Base-by-base conservation (phyloP, 257 asterid genomes). In the Penstemon eatonii region DNA sequence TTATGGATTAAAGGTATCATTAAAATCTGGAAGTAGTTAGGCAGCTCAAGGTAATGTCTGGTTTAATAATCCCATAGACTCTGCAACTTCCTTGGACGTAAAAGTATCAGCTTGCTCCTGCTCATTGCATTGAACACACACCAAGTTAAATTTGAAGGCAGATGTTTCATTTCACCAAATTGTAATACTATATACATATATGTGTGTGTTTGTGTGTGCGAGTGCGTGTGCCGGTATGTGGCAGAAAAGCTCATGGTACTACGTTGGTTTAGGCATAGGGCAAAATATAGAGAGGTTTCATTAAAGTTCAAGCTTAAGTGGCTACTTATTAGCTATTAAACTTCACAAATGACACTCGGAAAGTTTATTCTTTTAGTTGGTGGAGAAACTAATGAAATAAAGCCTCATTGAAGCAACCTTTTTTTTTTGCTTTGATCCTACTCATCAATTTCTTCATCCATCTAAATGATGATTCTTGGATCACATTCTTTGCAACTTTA, bases 101-200 rank as follows among this genome's bases (percentile, higher is more conserved):
- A 70, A 81, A 25, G 72, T 75, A 73, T 94, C 99, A 73, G 95
- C 99, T 86, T 94, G 99, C 75, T 80, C 97, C 99, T 94, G 99
- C 73, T 63, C 72, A 65, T 71, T 13, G 65, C 58, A 67, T 42
- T 56, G 5, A 60, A 58, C 7, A 66, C 44, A 67, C 42, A 50
- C 55, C 62, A 74, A 72, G 61, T 55, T n/a, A 56, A 38, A 40
- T 49, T 43, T 19, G 25, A 60, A 4, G 38, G 46, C 49, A 44
- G 11, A 66, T 57, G 8, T 44, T 66, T 51, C 65, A 40, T 46
- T 42, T 65, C 59, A 50, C 49, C 61, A 52, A 12, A 25, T 1
- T 25, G 1, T 25, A 25, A 25, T 25, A 25, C 33, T 25, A 25
- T 25, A 25, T 25, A 25, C 33, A 25, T 25, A 45, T 52, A 69